Evolutionary conservation across 1,284 basidiomycete genomes (phyloP).

Genomic region (Xerocomus minutiporus): DNA sequence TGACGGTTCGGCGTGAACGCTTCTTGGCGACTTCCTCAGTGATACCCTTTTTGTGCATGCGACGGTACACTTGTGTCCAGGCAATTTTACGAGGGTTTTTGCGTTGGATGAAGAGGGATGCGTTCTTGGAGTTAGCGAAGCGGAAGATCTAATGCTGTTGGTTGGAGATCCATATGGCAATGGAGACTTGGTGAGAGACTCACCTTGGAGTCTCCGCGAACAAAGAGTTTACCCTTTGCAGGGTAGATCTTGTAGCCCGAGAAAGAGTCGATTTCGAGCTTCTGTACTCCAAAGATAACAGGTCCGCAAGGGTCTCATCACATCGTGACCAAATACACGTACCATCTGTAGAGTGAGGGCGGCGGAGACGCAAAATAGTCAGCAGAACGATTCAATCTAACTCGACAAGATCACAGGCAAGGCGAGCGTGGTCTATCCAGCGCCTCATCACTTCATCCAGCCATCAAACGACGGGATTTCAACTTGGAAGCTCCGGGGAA

Average conservation of each 20-base stretch:
- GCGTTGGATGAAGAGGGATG: conserved; percentile 97
- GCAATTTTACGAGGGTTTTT: conserved; percentile 99
- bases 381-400: conserved; percentile 19
- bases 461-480: conserved; percentile 27
- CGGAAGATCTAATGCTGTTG: conserved; percentile 73
- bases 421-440: conserved; percentile 38
- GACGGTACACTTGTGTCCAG: conserved; percentile 95
- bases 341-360: conserved; percentile 44
- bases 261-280: conserved; percentile 96
- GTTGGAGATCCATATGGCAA: not conserved
- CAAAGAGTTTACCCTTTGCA: conserved; percentile 91
- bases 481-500: conserved; percentile 11
- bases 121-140: conserved; percentile 84
- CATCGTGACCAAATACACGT: conserved; percentile 25
- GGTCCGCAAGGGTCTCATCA: conserved; percentile 13
- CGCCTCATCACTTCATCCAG: conserved; percentile 40
- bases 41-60: conserved; percentile 99
- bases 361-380: conserved; percentile 14
- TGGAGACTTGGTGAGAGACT: conserved; percentile 21
- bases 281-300: conserved; percentile 54
- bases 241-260: conserved; percentile 97
- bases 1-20: conserved; percentile 94
- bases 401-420: conserved; percentile 9
- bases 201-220: conserved; percentile 95
- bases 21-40: conserved; percentile 99